Evolutionary conservation across 1,284 basidiomycete genomes (phyloP).

Genomic region (Boletellus sp.): DNA sequence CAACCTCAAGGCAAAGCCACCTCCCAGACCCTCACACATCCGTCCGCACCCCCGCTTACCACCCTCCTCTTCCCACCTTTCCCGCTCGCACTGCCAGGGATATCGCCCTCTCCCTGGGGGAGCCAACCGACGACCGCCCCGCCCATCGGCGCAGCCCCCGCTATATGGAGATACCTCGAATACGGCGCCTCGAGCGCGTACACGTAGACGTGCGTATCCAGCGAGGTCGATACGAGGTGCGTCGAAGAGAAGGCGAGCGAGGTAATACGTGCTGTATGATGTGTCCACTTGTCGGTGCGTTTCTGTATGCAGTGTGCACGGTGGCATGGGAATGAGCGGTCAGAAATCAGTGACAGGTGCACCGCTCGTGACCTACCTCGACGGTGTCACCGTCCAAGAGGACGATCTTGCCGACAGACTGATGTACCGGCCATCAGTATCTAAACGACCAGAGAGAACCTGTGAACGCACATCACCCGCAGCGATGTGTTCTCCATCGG

Average conservation of each 20-base stretch:
- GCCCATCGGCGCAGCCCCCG: slow-evolving; percentile 82
- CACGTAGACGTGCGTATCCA: slow-evolving; percentile 90
- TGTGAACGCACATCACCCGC: slow-evolving; percentile 69
- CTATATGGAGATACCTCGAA: slow-evolving; percentile 74
- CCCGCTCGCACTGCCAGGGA: neutral
- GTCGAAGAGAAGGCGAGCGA: slow-evolving; percentile 56
- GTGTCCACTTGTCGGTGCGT: slow-evolving; percentile 66
- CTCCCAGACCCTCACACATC: slow-evolving; percentile 74
- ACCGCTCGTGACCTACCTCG: slow-evolving; percentile 40
- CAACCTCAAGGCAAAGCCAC: slow-evolving; percentile 45
- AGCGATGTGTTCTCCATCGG: slow-evolving; percentile 72
- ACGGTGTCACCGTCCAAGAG: slow-evolving; percentile 67
- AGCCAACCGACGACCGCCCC: slow-evolving; percentile 82
- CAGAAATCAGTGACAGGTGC: neutral
- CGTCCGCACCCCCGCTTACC: slow-evolving; percentile 81
- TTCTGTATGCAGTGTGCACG: slow-evolving; percentile 4
- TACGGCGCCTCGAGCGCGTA: slow-evolving; percentile 80
- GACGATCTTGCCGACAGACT: slow-evolving; percentile 79
- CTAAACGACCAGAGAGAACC: neutral
- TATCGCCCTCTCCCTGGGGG: neutral
- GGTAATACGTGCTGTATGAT: slow-evolving; percentile 82
- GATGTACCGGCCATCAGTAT: neutral
- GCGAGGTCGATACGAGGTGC: slow-evolving; percentile 79
- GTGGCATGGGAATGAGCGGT: neutral
- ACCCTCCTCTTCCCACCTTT: slow-evolving; percentile 45